Conservation (phyloP, 371 early-diverging fungal species). For the Nematocida sp. region DNA sequence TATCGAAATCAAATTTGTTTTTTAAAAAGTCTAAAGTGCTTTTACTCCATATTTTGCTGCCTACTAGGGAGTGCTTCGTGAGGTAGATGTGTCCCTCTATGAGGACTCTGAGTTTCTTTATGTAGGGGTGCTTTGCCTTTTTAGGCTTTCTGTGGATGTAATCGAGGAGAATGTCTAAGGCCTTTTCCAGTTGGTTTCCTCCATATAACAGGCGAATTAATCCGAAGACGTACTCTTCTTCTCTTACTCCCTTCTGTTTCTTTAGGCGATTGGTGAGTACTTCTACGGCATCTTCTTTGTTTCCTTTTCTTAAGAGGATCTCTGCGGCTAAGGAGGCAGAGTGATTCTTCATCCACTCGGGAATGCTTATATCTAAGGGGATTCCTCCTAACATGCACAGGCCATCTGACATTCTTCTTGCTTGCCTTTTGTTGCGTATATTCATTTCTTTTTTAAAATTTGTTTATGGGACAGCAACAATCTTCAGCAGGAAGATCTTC, state of each 20-base stretch:
- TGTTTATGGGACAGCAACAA: slow-evolving; percentile 56
- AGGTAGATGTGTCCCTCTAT: slow-evolving; percentile 38
- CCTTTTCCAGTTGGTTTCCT: too few species aligned
- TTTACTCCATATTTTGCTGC: not conserved
- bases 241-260: too few species aligned
- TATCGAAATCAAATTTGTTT: not conserved
- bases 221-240: not conserved
- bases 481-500: slow-evolving; percentile 48
- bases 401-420: too few species aligned
- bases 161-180: too few species aligned
- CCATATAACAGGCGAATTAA: not conserved
- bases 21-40: not conserved
- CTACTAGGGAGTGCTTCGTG: not conserved
- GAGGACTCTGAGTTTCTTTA: not conserved
- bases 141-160: too few species aligned
- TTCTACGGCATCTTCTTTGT: not conserved
- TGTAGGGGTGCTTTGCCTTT: not conserved
- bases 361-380: too few species aligned
- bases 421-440: too few species aligned
- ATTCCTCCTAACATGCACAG: too few species aligned
- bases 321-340: not conserved
- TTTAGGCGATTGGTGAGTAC: not conserved
- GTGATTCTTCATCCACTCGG: not conserved
- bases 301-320: not conserved
- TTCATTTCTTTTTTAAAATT: too few species aligned